phyloP scores from a whole-genome alignment of 2,329 filamentous ascomycete species.

The Escovopsis weberi region DNA sequence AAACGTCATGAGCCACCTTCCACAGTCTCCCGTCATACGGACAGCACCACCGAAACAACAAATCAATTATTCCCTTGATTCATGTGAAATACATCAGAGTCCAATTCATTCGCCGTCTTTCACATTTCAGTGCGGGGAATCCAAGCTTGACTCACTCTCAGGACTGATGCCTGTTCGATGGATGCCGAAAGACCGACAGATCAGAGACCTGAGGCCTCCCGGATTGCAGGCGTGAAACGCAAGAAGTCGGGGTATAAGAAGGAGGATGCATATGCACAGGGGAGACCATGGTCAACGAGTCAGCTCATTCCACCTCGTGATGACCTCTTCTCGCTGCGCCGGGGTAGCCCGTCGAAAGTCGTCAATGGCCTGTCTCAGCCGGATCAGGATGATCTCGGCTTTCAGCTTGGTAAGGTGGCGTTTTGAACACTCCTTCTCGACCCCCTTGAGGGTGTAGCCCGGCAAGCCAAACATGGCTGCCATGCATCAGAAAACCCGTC shows the following conservation, averaged over 20 bases:
- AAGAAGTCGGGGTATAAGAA: background rate
- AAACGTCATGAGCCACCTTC: too few species aligned
- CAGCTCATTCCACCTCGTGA: slow-evolving; percentile 14
- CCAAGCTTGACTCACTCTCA: too few species aligned
- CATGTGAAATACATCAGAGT: too few species aligned
- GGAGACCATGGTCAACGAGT: background rate
- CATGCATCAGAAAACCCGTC: background rate
- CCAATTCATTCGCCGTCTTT: too few species aligned
- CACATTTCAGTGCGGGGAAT: too few species aligned
- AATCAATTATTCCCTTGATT: too few species aligned
- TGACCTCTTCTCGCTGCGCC: slow-evolving; percentile 10
- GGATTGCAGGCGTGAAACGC: background rate
- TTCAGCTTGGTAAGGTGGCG: slow-evolving; percentile 18
- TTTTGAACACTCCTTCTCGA: slow-evolving; percentile 32
- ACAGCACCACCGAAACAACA: too few species aligned
- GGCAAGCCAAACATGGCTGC: slow-evolving; percentile 30
- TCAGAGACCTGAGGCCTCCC: too few species aligned
- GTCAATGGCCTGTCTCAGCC: slow-evolving; percentile 16
- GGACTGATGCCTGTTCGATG: too few species aligned
- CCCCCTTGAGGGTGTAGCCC: slow-evolving; percentile 38
- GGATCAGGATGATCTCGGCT: slow-evolving; percentile 19
- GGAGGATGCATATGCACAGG: background rate
- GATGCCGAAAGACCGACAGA: too few species aligned
- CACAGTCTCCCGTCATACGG: too few species aligned
- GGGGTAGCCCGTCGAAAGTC: slow-evolving; percentile 13